Conservation (phyloP, 179 eudicot species). For the Sideroxylon spinosum region DNA sequence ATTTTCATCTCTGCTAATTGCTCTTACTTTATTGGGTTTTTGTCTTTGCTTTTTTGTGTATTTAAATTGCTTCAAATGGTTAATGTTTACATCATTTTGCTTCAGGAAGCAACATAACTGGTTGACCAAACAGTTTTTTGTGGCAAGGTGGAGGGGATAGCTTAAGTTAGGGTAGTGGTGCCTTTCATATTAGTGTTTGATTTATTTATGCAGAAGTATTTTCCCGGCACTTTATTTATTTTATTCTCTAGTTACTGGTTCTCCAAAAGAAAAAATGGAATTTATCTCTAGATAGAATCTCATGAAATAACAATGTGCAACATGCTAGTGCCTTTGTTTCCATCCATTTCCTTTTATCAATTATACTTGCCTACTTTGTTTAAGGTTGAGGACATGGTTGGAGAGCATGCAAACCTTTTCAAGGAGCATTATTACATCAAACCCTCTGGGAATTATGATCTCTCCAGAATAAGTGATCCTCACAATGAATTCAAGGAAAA, state of each 20-base stretch:
- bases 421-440: conserved; percentile 86
- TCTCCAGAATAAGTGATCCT: conserved; percentile 84
- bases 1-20: not conserved
- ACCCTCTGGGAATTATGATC: conserved; percentile 77
- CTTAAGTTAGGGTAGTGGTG: conserved; percentile 31
- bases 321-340: not conserved
- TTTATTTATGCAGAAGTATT: too few relatives aligned
- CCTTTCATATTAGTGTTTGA: conserved; percentile 60
- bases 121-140: conserved; percentile 31
- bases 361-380: conserved; percentile 10
- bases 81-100: conserved; percentile 24
- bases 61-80: conserved; percentile 10
- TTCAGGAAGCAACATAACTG: conserved; percentile 52
- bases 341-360: not conserved
- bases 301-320: not conserved
- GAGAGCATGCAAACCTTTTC: conserved; percentile 60
- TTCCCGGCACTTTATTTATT: too few relatives aligned
- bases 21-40: conserved; percentile 5
- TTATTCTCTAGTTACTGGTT: not conserved
- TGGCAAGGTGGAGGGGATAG: conserved; percentile 30
- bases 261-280: not conserved
- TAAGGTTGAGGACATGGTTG: conserved; percentile 68
- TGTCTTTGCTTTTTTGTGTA: not conserved
- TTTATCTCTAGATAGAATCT: not conserved
- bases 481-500: conserved; percentile 76